Base-by-base conservation (phyloP, 2,329 filamentous ascomycete genomes). In the Talaromyces sp. region DNA sequence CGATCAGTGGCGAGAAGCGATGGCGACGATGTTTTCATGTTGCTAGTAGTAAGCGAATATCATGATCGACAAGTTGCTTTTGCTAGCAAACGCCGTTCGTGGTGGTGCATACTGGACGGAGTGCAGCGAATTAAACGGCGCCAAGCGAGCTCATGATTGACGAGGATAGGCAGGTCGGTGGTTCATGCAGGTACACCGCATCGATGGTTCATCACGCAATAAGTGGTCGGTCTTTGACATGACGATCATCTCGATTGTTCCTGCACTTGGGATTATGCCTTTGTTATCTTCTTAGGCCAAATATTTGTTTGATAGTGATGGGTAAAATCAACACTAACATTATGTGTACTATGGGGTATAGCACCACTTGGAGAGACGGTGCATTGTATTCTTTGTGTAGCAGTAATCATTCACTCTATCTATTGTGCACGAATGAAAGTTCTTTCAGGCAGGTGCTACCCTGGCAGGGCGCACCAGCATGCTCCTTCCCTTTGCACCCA, bases 41-140 rank as follows among this genome's bases (percentile, higher is more conserved):
- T n/a, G n/a, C n/a, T 27, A 22, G 10, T 15, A n/a, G 51, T 19
- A 19, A 3, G n/a, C n/a, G 51, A 54, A 13, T 19, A 54, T 54
- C 51, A 19, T 31, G 51, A 54, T 54, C 51, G 51, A 54, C 51
- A 54, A 54, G 17, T 17, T 54, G 51, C 51, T 36, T 34, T 29
- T 22, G 13, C 51, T 19, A 13, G 49, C 17, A 53, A 53, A 53
- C 27, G 17, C 49, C 15, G 27, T 53, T 53, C 17, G 5, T 34
- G 7, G 27, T 31, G 27, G 49, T 45, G 11, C 45, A 31, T 51
- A 27, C 25, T 27, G 11, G 22, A 27, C 31, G 6, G 31, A 17
- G 51, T 34, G 51, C n/a, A 34, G 51, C 51, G 51, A 34, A 54
- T 54, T 7, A 19, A 29, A 29, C n/a, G n/a, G n/a, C 7, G 29